Percentiles rank a stretch among this genome's conserved stretches.
Conservation (phyloP, 2,329 filamentous ascomycete genomes). For the Fusarium musae region DNA sequence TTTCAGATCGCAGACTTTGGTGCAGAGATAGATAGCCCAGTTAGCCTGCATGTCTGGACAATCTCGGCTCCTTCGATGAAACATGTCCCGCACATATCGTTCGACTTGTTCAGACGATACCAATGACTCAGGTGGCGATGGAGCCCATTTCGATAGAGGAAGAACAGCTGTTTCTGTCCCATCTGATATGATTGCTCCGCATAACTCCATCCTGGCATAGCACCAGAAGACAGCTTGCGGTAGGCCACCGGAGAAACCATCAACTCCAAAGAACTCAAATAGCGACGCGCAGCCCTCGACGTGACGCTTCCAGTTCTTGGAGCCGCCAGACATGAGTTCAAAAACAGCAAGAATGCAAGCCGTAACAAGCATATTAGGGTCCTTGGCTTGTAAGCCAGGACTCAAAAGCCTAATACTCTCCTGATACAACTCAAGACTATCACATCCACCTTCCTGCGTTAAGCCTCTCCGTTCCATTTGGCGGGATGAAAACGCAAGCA, state of each 20-base stretch:
- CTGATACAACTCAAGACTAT: slow-evolving; percentile 64
- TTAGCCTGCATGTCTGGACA: slow-evolving; percentile 63
- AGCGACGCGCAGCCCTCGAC: slow-evolving; percentile 66
- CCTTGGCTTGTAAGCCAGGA: slow-evolving; percentile 55
- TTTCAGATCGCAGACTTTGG: slow-evolving; percentile 59
- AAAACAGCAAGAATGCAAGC: slow-evolving; percentile 60
- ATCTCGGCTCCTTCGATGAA: slow-evolving; percentile 45
- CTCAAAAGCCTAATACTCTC: slow-evolving; percentile 59
- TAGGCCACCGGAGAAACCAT: slow-evolving; percentile 57
- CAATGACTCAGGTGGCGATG: slow-evolving; percentile 16
- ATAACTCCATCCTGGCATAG: slow-evolving; percentile 67
- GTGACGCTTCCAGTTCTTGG: slow-evolving; percentile 64
- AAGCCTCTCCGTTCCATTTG: slow-evolving; percentile 63
- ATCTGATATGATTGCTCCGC: slow-evolving; percentile 63
- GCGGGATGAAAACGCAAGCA: slow-evolving; percentile 64
- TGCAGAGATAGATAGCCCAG: slow-evolving; percentile 64
- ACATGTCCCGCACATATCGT: slow-evolving; percentile 33
- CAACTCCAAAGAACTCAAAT: slow-evolving; percentile 61
- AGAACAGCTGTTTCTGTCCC: slow-evolving; percentile 61
- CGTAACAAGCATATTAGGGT: slow-evolving; percentile 58
- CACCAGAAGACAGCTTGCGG: slow-evolving; percentile 68
- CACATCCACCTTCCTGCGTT: slow-evolving; percentile 55
- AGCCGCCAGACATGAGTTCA: slow-evolving; percentile 60
- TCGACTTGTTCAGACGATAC: slow-evolving; percentile 13
- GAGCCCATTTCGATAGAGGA: slow-evolving; percentile 60